These are phyloP conservation scores for Ceratocystis variospora DNA, from an alignment of 2,329 filamentous ascomycete species.

Conservation along the genomic window DNA sequence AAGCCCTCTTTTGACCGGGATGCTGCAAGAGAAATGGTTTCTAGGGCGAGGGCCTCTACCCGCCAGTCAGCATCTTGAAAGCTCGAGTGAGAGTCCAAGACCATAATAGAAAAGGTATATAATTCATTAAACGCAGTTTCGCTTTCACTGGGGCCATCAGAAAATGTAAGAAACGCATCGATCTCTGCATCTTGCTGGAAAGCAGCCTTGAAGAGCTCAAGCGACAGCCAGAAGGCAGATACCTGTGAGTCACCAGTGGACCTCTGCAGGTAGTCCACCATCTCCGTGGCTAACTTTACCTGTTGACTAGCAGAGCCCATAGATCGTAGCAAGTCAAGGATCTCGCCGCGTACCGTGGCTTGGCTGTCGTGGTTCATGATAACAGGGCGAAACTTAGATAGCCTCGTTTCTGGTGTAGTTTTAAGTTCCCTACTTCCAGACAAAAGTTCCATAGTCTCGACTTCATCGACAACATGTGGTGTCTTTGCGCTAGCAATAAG, in stretches of 20 bases:
- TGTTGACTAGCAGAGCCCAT: conserved; percentile 46
- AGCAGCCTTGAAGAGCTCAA: conserved; percentile 52
- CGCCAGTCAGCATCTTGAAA: conserved; percentile 49
- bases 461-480: conserved; percentile 26
- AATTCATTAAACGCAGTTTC: conserved; percentile 47
- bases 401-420: conserved; percentile 12
- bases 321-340: conserved; percentile 44
- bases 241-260: conserved; percentile 43
- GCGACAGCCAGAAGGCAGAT: conserved; percentile 66
- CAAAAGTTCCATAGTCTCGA: conserved; percentile 20
- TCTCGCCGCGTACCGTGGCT: conserved; percentile 41
- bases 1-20: conserved; percentile 53
- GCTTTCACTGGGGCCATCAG: conserved; percentile 27
- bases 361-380: conserved; percentile 54
- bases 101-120: conserved; percentile 52
- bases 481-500: conserved; percentile 23
- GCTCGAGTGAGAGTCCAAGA: conserved; percentile 43
- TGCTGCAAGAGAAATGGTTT: conserved; percentile 66
- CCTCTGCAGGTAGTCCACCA: conserved; percentile 50
- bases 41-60: conserved; percentile 63
- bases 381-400: conserved; percentile 41
- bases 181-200: conserved; percentile 39
- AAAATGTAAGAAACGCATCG: conserved; percentile 51
- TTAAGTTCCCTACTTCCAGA: conserved; percentile 7
- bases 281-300: conserved; percentile 46